Conservation (phyloP, 257 asterid species). For the Solanum ossicruentum region DNA sequence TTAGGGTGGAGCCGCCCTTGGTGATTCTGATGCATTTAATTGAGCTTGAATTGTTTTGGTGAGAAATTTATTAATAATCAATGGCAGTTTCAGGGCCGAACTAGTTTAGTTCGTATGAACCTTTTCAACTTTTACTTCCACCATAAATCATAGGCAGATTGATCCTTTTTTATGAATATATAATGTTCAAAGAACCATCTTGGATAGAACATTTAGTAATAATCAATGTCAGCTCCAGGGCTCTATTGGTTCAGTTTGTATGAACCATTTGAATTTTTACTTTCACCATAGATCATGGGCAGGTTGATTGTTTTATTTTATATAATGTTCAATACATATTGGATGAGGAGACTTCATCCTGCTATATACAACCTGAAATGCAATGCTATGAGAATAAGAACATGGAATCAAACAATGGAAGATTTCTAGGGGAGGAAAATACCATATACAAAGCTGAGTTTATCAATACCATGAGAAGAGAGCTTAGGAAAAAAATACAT, state of each 20-base stretch:
- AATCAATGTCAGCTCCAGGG: neutral
- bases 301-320: neutral
- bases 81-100: neutral
- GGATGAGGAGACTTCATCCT: neutral
- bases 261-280: neutral
- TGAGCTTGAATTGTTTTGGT: neutral
- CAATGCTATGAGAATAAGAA: neutral
- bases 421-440: neutral
- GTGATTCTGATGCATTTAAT: neutral
- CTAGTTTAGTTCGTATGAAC: neutral
- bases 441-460: neutral
- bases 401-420: neutral
- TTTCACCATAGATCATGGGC: neutral
- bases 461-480: neutral
- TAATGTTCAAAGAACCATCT: neutral
- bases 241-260: neutral
- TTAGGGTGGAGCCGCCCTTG: too few species aligned
- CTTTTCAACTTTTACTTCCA: neutral
- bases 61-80: neutral
- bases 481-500: neutral
- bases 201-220: neutral
- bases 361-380: neutral
- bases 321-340: neutral
- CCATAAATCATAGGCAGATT: neutral
- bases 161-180: neutral